These are phyloP conservation scores for Scleroderma bovista DNA, from an alignment of 768 basidiomycete species.

Conservation along the genomic window DNA sequence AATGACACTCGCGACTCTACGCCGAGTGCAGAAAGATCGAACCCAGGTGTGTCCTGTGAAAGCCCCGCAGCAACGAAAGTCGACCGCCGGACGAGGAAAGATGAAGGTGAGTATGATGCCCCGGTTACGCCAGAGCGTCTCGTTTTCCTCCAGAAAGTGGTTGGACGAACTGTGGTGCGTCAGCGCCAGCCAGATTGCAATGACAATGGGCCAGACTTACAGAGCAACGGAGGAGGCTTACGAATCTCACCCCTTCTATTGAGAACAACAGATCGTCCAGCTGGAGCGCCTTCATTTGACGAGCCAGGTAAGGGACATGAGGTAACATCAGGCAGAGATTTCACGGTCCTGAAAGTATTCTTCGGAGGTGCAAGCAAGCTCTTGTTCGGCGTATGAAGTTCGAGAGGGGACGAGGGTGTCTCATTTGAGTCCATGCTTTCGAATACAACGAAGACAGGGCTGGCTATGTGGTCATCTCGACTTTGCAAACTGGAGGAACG, in stretches of 20 bases:
- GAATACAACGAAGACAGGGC: conserved; percentile 29
- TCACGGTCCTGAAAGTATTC: conserved; percentile 22
- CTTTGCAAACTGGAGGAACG: conserved; percentile 22
- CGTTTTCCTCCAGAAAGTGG: conserved; percentile 76
- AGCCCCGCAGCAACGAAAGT: conserved; percentile 79
- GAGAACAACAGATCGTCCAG: conserved; percentile 12
- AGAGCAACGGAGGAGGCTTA: conserved; percentile 58
- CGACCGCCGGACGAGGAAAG: conserved; percentile 68
- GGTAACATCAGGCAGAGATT: conserved; percentile 3
- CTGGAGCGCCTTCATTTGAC: too few species aligned
- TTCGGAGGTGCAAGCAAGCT: conserved; percentile 22
- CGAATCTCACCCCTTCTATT: conserved; percentile 36
- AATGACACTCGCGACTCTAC: conserved; percentile 52
- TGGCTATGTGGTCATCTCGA: conserved; percentile 17
- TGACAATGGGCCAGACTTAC: conserved; percentile 35
- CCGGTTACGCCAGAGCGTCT: conserved; percentile 64
- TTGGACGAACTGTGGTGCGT: conserved; percentile 58
- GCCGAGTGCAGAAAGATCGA: conserved; percentile 56
- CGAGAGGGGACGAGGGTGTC: conserved; percentile 21
- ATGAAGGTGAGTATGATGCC: conserved; percentile 67
- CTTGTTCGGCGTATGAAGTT: conserved; percentile 13
- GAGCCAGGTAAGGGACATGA: conserved; percentile 17
- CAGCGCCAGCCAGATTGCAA: background rate
- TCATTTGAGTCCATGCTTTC: conserved; percentile 22
- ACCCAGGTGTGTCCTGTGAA: conserved; percentile 51